Base-by-base conservation (phyloP, 306 rosid species). In the Heteromeles arbutifolia region DNA sequence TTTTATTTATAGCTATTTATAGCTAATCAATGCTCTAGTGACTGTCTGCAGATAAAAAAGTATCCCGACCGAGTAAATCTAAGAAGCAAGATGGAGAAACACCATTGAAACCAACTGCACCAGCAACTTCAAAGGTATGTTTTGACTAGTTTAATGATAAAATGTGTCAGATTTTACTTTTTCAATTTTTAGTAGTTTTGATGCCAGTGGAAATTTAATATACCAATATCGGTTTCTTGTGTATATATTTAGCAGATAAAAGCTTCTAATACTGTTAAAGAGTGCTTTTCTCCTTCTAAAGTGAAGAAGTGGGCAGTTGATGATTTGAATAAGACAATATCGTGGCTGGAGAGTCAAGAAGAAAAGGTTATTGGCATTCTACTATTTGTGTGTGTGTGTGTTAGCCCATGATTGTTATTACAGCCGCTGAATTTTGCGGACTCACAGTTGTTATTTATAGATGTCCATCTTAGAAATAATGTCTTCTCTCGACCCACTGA, bases 281-380 rank as follows among this genome's bases (percentile, higher is more conserved):
- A 86, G 81, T 78, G 67, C 74, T 86, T 92, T 81, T 79, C 89
- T 65, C 87, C 88, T 77, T 86, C 84, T 62, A 78, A 85, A 84
- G 88, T 90, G 76, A 92, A 87, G 89, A 86, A 79, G 78, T 95
- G 99, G 97, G 96, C 93, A 48, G 48, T 78, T 48, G 78, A 86
- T 48, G 99, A 95, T 84, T 83, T 92, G 80, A 83, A 82, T 65
- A 89, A 75, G 71, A 95, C 97, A 15, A 78, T 90, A 74, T 84
- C 83, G 58, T 95, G 98, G 98, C 84, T 95, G 82, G 96, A 95
- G 87, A 86, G 86, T 84, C 98, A 90, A 86, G 98, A 95, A 82
- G 97, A 92, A 84, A 89, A 95, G 96, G 97, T 95, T 74, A 66
- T 74, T 61, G 41, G 48, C 44, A 21, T 53, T 37, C 18, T 71